Base-by-base conservation (phyloP, 2,329 filamentous ascomycete species). In the Rhexocercosporidium sp. region DNA sequence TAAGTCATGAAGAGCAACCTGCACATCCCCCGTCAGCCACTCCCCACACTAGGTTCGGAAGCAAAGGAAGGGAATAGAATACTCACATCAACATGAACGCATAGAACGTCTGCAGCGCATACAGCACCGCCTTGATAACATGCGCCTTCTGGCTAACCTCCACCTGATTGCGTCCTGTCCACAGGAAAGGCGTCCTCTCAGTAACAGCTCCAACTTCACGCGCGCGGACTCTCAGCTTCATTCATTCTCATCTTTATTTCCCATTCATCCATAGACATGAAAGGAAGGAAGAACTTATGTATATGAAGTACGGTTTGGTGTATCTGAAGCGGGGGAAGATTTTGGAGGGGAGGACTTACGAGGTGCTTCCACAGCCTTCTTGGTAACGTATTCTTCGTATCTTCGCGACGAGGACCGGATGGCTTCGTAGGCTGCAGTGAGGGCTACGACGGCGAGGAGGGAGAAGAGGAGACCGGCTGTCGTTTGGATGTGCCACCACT, bases 1-100 rank as follows among this genome's bases (percentile, higher is more conserved):
- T 99, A 99, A n/a, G 96, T 99, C 96, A 99, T 99, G 81, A 99
- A 99, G 25, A 99, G 82, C 69, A 99, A 85, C 96, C 95, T 98
- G 67, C 25, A 61, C 39, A 59, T 51, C 29, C 8, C n/a, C 20
- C 53, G 57, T 62, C 71, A 77, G 65, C 37, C n/a, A 34, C 16
- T 34, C 4, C 44, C 14, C 37, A 34, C 20, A 25, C 34, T 18
- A 39, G 11, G 31, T 9, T 22, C 9, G 39, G 41, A n/a, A 47
- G 3, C 11, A n/a, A 22, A 34, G 59, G 2, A 47, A 11, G 54
- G 54, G 9, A 31, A 16, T 4, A 34, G 25, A 67, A 31, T 1
- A 90, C 95, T 89, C 79, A 97, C 96, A 99, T 99, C 78, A 99
- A 94, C 86, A 99, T 98, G 77, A 99, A 98, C 56, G 94, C 96